Conservation (phyloP, 2,329 filamentous ascomycete species). For the Escovopsis sp. region DNA sequence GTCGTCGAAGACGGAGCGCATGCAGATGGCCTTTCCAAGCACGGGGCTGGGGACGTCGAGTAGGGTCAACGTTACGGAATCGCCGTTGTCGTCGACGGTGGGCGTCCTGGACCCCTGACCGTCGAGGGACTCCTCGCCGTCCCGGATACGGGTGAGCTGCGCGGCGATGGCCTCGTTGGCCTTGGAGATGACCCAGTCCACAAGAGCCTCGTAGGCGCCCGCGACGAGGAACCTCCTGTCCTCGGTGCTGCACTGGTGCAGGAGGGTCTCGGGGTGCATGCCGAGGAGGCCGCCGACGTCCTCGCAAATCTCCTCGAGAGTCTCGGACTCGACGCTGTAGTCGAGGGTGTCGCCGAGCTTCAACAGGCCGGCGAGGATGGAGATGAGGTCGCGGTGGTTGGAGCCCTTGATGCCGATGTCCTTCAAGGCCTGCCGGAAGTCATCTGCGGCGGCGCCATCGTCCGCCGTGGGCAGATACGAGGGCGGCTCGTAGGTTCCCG, state of each 20-base stretch:
- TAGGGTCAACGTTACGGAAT: slow-evolving; percentile 79
- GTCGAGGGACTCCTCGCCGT: slow-evolving; percentile 52
- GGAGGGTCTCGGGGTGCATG: slow-evolving; percentile 69
- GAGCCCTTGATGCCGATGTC: slow-evolving; percentile 87
- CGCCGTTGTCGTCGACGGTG: slow-evolving; percentile 55
- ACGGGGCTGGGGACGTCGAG: slow-evolving; percentile 69
- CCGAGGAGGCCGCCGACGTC: slow-evolving; percentile 79
- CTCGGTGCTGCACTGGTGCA: slow-evolving; percentile 64
- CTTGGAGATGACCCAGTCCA: slow-evolving; percentile 85
- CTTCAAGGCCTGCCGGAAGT: slow-evolving; percentile 76
- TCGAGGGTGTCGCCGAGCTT: slow-evolving; percentile 86
- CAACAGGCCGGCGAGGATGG: slow-evolving; percentile 68
- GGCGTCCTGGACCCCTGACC: slow-evolving; percentile 48
- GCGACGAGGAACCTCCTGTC: slow-evolving; percentile 72
- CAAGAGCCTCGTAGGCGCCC: slow-evolving; percentile 81
- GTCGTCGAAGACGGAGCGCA: slow-evolving; percentile 88
- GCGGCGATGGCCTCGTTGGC: slow-evolving; percentile 72
- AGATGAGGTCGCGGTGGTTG: slow-evolving; percentile 67
- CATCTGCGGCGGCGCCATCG: slow-evolving; percentile 82
- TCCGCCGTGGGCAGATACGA: slow-evolving; percentile 84
- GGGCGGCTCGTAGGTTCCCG: slow-evolving; percentile 72
- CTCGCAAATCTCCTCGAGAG: slow-evolving; percentile 72
- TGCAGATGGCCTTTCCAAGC: slow-evolving; percentile 73
- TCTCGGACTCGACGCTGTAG: slow-evolving; percentile 70
- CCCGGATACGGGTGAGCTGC: slow-evolving; percentile 53